Evolutionary conservation across 2,329 filamentous ascomycete species (phyloP).

Genomic region (Penicillium sp.): DNA sequence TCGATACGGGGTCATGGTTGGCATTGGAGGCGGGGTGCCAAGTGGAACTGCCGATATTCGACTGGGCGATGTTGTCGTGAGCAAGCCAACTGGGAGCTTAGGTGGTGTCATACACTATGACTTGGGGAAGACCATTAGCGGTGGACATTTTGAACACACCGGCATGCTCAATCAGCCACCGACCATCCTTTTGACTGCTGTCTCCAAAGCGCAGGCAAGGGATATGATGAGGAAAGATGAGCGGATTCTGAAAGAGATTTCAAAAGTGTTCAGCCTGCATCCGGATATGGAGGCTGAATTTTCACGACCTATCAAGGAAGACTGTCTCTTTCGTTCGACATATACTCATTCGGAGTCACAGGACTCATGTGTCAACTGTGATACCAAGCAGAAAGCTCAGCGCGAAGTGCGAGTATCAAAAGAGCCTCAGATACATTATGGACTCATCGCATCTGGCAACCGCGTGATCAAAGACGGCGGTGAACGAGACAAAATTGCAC

Average conservation of each 20-base stretch:
- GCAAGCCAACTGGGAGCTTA: constrained; percentile 5
- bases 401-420: too few relatives aligned
- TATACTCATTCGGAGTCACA: not conserved
- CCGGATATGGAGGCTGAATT: not conserved
- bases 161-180: not conserved
- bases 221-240: not conserved
- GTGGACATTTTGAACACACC: not conserved
- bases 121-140: not conserved
- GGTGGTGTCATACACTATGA: constrained; percentile 10
- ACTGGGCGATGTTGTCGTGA: constrained; percentile 27
- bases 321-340: not conserved
- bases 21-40: constrained; percentile 23
- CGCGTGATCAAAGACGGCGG: not conserved
- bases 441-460: not conserved
- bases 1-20: constrained; percentile 21
- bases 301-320: not conserved
- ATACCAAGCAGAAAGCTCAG: not conserved
- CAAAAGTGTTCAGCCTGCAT: not conserved
- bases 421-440: not conserved
- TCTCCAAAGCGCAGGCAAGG: not conserved
- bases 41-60: constrained; percentile 14
- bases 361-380: not conserved
- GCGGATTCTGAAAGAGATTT: not conserved
- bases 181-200: not conserved
- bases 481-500: not conserved